A percentile compares a stretch with the other conserved stretches of the same genome.
Conservation (phyloP, 225 moss, liverwort and hornwort species). For the Antitrichia curtipendula region DNA sequence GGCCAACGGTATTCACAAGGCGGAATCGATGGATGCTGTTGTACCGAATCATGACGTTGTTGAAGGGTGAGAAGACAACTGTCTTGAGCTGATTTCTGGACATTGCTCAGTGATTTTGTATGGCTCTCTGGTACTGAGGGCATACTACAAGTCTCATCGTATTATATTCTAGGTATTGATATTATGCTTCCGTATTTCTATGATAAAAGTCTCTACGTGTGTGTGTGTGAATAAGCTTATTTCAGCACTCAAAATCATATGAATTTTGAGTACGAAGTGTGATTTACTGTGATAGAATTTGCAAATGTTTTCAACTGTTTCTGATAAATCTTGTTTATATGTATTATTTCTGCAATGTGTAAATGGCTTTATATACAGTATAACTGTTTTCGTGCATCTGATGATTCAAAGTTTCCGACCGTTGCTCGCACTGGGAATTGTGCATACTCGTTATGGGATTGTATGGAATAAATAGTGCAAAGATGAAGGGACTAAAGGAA, state of each 20-base stretch:
- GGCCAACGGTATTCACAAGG: not conserved
- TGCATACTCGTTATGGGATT: not conserved
- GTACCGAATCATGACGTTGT: slow-evolving; percentile 7
- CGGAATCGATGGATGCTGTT: not conserved
- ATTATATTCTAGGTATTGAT: not conserved
- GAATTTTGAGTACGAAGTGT: not conserved
- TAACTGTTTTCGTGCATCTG: not conserved
- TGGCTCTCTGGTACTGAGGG: not conserved
- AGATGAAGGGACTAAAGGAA: not conserved
- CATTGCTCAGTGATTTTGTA: not conserved
- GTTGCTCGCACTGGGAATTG: not conserved
- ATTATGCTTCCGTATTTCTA: not conserved
- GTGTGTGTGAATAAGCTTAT: not conserved
- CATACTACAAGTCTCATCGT: not conserved
- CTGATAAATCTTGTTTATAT: not conserved
- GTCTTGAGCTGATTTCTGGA: not conserved
- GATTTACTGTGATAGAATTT: not conserved
- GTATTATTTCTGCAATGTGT: not conserved
- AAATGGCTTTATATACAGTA: too few species aligned
- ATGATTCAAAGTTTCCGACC: not conserved
- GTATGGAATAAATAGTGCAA: not conserved
- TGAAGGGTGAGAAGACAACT: not conserved
- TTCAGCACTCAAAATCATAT: not conserved
- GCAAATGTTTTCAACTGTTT: not conserved
- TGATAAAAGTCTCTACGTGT: not conserved